phyloP scores from a whole-genome alignment of 2,329 filamentous ascomycete genomes.

The Rutstroemia sydowiana region DNA sequence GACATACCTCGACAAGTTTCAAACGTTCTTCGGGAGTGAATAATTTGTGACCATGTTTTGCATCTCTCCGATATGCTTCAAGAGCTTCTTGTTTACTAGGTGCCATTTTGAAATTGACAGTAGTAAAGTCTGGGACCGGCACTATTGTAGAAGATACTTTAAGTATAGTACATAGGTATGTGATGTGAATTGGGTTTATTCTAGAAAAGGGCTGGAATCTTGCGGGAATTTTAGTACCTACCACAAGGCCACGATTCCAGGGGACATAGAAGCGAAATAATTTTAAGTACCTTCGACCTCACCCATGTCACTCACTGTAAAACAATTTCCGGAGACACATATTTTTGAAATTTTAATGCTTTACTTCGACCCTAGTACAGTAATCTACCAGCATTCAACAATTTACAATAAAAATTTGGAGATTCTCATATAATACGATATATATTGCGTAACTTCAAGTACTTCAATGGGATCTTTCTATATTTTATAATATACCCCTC shows the following conservation, averaged over 20 bases:
- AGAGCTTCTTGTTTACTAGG: constrained; percentile 4
- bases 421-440: too few relatives aligned
- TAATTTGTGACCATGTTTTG: constrained; percentile 35
- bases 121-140: background rate
- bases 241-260: constrained; percentile 3
- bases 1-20: constrained; percentile 38
- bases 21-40: constrained; percentile 39
- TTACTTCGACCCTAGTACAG: too few relatives aligned
- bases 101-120: constrained; percentile 3
- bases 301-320: too few relatives aligned
- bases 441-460: too few relatives aligned
- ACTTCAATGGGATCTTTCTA: too few relatives aligned
- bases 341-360: too few relatives aligned
- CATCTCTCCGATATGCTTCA: constrained; percentile 39
- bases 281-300: background rate
- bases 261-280: constrained; percentile 8
- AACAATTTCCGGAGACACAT: too few relatives aligned
- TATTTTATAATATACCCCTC: too few relatives aligned
- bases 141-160: background rate
- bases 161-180: background rate
- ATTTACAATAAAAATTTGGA: too few relatives aligned
- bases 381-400: too few relatives aligned
- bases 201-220: constrained; percentile 2
- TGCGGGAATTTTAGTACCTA: too few relatives aligned
- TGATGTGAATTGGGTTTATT: background rate